Conservation (phyloP, 257 asterid species). For the Solanum ossicruentum region DNA sequence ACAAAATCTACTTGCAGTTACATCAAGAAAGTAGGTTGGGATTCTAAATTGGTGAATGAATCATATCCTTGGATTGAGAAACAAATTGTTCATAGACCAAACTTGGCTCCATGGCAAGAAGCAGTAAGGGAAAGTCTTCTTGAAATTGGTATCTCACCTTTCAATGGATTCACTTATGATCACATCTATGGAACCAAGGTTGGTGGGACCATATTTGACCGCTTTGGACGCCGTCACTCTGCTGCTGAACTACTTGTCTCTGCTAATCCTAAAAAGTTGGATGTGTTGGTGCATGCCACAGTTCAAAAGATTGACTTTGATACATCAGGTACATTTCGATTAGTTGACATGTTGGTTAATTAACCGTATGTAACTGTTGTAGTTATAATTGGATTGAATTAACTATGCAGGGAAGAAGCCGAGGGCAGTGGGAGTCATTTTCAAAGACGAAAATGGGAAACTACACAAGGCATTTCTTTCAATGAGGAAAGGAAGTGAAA, state of each 20-base stretch:
- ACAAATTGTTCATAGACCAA: constrained; percentile 70
- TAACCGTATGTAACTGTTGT: background rate
- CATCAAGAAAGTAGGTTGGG: constrained; percentile 66
- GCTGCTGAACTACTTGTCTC: constrained; percentile 86
- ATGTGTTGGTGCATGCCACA: constrained; percentile 63
- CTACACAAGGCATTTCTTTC: constrained; percentile 61
- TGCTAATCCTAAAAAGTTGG: constrained; percentile 50
- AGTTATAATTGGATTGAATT: background rate
- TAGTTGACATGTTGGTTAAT: background rate
- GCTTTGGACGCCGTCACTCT: constrained; percentile 77
- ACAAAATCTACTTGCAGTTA: constrained; percentile 26
- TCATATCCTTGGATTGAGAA: constrained; percentile 94
- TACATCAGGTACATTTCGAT: constrained; percentile 24
- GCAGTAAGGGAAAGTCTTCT: constrained; percentile 65
- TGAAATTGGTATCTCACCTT: constrained; percentile 80
- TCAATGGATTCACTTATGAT: constrained; percentile 90
- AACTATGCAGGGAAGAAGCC: constrained; percentile 47
- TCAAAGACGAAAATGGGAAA: constrained; percentile 75
- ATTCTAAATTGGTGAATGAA: constrained; percentile 68
- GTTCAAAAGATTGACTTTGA: constrained; percentile 71
- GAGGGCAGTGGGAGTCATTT: constrained; percentile 59
- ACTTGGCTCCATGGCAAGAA: constrained; percentile 66
- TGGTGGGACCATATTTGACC: constrained; percentile 89
- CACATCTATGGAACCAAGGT: constrained; percentile 86
- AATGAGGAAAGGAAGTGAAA: constrained; percentile 47